Evolutionary conservation across 2,329 filamentous ascomycete species (phyloP).

Genomic region (Exophiala sideris): DNA sequence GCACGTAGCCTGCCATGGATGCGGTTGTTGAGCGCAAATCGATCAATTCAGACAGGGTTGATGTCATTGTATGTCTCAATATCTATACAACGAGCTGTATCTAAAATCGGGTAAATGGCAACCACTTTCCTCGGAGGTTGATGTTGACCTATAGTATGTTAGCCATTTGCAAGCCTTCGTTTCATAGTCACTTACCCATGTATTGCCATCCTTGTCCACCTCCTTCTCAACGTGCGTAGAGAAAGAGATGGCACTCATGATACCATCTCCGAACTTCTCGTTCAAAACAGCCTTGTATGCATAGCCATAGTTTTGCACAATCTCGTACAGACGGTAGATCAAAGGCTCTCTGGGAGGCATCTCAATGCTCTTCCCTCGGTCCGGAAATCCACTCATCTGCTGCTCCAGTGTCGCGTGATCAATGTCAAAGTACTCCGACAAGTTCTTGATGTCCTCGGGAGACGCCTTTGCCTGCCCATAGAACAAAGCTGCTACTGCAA

Average conservation of each 20-base stretch:
- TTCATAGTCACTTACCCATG: slow-evolving; percentile 52
- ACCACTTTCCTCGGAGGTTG: slow-evolving; percentile 77
- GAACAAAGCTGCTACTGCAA: slow-evolving; percentile 83
- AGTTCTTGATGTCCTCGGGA: slow-evolving; percentile 63
- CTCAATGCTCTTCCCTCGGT: slow-evolving; percentile 72
- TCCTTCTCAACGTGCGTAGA: slow-evolving; percentile 92
- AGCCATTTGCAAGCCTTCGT: neutral
- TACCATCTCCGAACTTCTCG: slow-evolving; percentile 91
- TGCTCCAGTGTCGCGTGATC: slow-evolving; percentile 54
- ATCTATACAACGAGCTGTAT: neutral
- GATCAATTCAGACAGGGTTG: too few species aligned
- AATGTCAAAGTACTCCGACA: slow-evolving; percentile 64
- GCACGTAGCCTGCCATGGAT: too few species aligned
- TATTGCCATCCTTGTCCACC: slow-evolving; percentile 73
- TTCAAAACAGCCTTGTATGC: slow-evolving; percentile 94
- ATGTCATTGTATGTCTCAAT: neutral
- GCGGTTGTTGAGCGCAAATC: too few species aligned
- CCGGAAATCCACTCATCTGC: slow-evolving; percentile 70
- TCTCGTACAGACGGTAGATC: slow-evolving; percentile 88
- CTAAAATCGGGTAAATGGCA: slow-evolving; percentile 48
- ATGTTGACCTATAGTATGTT: slow-evolving; percentile 59
- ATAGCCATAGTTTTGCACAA: slow-evolving; percentile 95
- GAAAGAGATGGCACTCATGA: slow-evolving; percentile 95
- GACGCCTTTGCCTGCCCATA: slow-evolving; percentile 80
- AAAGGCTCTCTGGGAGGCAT: slow-evolving; percentile 83